Evolutionary conservation across 371 early-diverging fungal genomes (phyloP), one percentile per base, ranked within the genome.

Genomic region (Rhizopus stolonifer): DNA sequence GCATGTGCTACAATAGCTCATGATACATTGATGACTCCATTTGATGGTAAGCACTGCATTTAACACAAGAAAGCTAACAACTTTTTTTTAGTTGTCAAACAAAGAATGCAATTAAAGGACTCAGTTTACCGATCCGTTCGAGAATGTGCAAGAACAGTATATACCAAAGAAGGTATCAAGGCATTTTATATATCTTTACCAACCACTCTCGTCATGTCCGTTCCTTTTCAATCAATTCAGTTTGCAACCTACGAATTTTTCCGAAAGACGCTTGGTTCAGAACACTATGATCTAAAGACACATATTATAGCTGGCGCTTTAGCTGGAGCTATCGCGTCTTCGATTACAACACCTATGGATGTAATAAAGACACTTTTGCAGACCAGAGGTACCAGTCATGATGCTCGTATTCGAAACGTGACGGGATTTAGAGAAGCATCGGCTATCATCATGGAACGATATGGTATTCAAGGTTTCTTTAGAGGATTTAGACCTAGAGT

Each of bases 141-240:
- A 13, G 81, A 86, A 26, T 93, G 93, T 58, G 89, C 87, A 2
- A 52, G 64, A 25, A 54, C 70, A 5, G 84, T 94, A 11, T 67
- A 86, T 31, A 61, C 70, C 18, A 77, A 64, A 4, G 97, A 96
- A 68, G 97, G 97, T 3, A 32, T 90, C 14, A 60, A 73, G 3
- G 92, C 96, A 3, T 94, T 96, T 61, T 96, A 93, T 60, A 79
- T 94, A 19, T 95, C 95, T 1, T 91, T 93, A 57, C 97, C 97
- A 0, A 93, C 93, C 3, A 95, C 95, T 0, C 69, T 96, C 40
- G 71, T 87, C 50, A 93, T 96, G 92, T 87, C 88, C 6, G 85
- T 95, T 39, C 97, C 97, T 2, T 95, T 93, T 78, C 94, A 95
- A 60, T 80, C 90, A 6, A 79, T 95, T 45, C 96, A 95, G 58